Percentiles rank a stretch among this genome's conserved stretches.
Evolutionary conservation across 192 early-diverging fungal genomes (phyloP).

Genomic region (Oehlia diaphana): DNA sequence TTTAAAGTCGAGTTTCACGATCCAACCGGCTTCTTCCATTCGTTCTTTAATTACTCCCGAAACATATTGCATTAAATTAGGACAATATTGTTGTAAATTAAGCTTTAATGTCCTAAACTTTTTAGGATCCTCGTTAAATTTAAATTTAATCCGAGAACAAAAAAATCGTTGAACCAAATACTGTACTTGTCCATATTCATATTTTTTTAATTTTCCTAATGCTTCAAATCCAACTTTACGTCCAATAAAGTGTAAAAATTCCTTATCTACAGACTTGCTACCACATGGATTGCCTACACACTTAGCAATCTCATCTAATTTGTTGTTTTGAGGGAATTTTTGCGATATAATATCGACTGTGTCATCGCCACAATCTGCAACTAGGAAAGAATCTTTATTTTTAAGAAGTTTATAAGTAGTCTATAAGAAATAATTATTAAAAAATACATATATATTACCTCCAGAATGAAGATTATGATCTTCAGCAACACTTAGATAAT

Average conservation of each 20-base stretch:
- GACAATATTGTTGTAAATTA: neutral
- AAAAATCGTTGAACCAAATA: neutral
- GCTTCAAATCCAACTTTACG: neutral
- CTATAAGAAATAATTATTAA: neutral
- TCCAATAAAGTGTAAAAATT: neutral
- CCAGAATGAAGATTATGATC: neutral
- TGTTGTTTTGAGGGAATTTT: neutral
- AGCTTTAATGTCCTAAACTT: neutral
- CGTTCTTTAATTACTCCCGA: too few species aligned
- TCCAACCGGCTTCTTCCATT: too few species aligned
- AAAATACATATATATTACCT: neutral
- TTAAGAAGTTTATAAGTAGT: neutral
- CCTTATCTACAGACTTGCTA: neutral
- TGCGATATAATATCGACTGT: slow-evolving; percentile 2
- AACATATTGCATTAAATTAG: neutral
- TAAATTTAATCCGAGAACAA: neutral
- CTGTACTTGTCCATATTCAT: slow-evolving; percentile 6
- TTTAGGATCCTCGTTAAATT: neutral
- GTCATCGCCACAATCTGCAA: slow-evolving; percentile 7
- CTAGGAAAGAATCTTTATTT: slow-evolving; percentile 1
- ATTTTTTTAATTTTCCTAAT: neutral
- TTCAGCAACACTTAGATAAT: neutral
- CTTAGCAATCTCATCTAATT: neutral
- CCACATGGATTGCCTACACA: neutral
- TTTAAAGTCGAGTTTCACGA: too few species aligned